phyloP scores from a whole-genome alignment of 257 asterid species.

The Gentiana dahurica region DNA sequence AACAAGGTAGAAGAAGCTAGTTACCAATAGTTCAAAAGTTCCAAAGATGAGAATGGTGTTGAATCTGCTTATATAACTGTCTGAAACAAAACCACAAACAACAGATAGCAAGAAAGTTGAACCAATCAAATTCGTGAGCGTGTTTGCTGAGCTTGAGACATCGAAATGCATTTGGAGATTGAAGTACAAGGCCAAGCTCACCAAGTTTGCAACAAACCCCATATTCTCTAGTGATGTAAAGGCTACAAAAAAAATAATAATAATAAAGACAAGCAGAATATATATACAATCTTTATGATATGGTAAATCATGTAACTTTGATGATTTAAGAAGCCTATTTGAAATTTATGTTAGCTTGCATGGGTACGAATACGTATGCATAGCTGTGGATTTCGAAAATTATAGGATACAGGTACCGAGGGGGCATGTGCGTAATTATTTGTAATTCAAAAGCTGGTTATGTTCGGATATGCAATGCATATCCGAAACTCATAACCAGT shows the following conservation, averaged over 20 bases:
- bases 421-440: too few species aligned
- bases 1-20: too few species aligned
- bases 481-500: too few species aligned
- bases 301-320: too few species aligned
- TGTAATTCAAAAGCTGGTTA: not conserved
- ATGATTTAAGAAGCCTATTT: too few species aligned
- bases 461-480: not conserved
- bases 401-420: too few species aligned
- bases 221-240: slow-evolving; percentile 50
- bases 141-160: slow-evolving; percentile 40
- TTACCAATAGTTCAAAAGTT: slow-evolving; percentile 39
- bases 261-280: not conserved
- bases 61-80: slow-evolving; percentile 50
- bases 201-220: slow-evolving; percentile 68
- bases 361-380: too few species aligned
- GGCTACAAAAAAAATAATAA: slow-evolving; percentile 19
- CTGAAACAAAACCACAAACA: slow-evolving; percentile 73
- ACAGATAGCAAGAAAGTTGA: slow-evolving; percentile 62
- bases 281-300: too few species aligned
- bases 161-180: slow-evolving; percentile 30
- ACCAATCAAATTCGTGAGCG: slow-evolving; percentile 74
- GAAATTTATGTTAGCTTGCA: too few species aligned
- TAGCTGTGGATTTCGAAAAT: too few species aligned
- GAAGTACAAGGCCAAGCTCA: slow-evolving; percentile 64
- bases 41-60: slow-evolving; percentile 58